Percentiles rank a stretch among this genome's conserved stretches.
Conservation (phyloP, 805 yeast genomes). For the Wickerhamiella alocasiicola region DNA sequence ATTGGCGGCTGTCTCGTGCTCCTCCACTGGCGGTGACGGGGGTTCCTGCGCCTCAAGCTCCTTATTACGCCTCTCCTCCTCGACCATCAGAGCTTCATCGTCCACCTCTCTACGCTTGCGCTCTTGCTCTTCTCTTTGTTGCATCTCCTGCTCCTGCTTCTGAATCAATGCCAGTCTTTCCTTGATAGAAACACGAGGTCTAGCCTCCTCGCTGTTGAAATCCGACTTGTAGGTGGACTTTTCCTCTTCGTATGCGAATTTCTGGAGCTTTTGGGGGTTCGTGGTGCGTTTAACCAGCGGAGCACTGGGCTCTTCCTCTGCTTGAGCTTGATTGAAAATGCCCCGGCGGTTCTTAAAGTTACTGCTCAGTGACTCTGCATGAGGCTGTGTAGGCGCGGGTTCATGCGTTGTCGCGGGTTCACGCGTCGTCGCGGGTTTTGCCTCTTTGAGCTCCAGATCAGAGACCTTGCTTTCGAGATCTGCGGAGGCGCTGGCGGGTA, state of each 20-base stretch:
- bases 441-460: not conserved
- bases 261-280: conserved; percentile 29
- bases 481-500: too few species aligned
- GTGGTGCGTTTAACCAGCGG: conserved; percentile 15
- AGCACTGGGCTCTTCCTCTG: conserved; percentile 23
- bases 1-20: not conserved
- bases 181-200: conserved; percentile 68
- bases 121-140: conserved; percentile 39
- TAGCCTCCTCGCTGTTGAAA: conserved; percentile 30
- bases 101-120: conserved; percentile 55
- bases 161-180: conserved; percentile 80
- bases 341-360: conserved; percentile 38
- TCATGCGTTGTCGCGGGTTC: too few species aligned
- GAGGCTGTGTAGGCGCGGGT: not conserved
- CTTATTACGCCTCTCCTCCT: conserved; percentile 20
- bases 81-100: conserved; percentile 20
- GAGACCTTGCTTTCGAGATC: not conserved
- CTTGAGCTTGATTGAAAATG: conserved; percentile 34
- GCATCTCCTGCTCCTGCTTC: conserved; percentile 41
- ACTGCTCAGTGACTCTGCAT: conserved; percentile 1
- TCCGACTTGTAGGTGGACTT: conserved; percentile 68
- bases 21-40: too few species aligned
- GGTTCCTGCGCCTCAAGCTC: conserved; percentile 26
- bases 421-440: not conserved
- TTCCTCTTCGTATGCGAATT: conserved; percentile 54